Evolutionary conservation across 2,329 filamentous ascomycete genomes (phyloP).

Genomic region (Colletotrichum limetticola): DNA sequence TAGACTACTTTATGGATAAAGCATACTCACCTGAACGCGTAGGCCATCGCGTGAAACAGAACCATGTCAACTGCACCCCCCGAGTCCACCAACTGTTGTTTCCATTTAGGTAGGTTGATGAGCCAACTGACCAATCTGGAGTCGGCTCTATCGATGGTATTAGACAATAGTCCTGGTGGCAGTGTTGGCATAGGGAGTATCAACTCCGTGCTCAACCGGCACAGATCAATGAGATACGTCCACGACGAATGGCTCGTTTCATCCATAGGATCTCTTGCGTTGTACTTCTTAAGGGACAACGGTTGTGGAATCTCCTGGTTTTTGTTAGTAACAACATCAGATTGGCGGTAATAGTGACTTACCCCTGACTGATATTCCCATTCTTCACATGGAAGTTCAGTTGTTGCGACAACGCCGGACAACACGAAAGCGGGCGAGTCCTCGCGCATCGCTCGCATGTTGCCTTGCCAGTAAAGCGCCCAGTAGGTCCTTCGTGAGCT

Average conservation of each 20-base stretch:
- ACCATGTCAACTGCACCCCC: slow-evolving; percentile 50
- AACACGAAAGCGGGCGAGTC: slow-evolving; percentile 40
- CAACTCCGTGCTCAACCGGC: slow-evolving; percentile 46
- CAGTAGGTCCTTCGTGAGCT: slow-evolving; percentile 55
- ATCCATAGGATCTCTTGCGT: slow-evolving; percentile 47
- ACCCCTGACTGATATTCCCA: slow-evolving; percentile 53
- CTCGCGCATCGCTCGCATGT: slow-evolving; percentile 38
- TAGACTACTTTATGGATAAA: neutral
- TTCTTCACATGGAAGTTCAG: slow-evolving; percentile 53
- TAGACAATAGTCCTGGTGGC: slow-evolving; percentile 38
- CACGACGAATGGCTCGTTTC: slow-evolving; percentile 50
- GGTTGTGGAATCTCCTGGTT: slow-evolving; percentile 47
- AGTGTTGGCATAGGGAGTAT: slow-evolving; percentile 42
- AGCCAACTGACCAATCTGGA: slow-evolving; percentile 51
- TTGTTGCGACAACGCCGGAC: slow-evolving; percentile 43
- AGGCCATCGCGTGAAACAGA: slow-evolving; percentile 48
- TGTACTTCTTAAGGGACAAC: slow-evolving; percentile 47
- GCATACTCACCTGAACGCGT: slow-evolving; percentile 48
- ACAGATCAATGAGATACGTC: slow-evolving; percentile 50
- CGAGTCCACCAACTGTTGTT: slow-evolving; percentile 49
- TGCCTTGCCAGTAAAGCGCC: slow-evolving; percentile 47
- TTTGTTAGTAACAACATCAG: neutral
- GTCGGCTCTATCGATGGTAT: slow-evolving; percentile 46
- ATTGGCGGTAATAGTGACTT: slow-evolving; percentile 13
- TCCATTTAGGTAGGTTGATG: slow-evolving; percentile 50